Conservation (phyloP, 176 grass and related monocot species). For the Aegilops umbellulata region DNA sequence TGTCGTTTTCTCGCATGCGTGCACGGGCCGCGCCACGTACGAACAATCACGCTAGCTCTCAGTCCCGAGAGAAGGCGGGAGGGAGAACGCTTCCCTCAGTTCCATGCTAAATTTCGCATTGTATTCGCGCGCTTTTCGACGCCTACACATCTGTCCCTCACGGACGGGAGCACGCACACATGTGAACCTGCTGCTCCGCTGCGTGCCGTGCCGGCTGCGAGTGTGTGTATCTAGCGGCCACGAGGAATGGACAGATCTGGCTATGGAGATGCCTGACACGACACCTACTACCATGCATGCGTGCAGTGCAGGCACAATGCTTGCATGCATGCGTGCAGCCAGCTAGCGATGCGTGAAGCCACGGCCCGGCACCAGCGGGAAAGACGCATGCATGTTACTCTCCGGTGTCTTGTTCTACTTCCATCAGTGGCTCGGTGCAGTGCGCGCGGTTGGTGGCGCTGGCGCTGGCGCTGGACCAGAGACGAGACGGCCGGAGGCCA, state of each 20-base stretch:
- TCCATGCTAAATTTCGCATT: neutral
- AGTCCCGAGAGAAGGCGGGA: too few relatives aligned
- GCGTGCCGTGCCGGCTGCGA: neutral
- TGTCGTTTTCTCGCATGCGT: neutral
- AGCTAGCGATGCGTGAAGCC: neutral
- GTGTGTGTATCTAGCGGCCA: neutral
- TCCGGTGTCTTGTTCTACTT: neutral
- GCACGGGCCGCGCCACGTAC: neutral
- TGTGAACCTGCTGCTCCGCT: neutral
- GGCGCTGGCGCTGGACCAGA: neutral
- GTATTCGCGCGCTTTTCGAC: neutral
- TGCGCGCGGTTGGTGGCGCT: neutral
- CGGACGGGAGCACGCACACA: neutral
- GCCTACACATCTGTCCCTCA: neutral
- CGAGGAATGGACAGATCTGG: neutral
- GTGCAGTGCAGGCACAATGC: neutral
- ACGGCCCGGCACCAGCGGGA: neutral
- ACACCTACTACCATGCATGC: slow-evolving; percentile 8
- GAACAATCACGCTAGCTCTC: neutral
- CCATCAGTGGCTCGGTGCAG: neutral
- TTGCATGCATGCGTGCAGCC: neutral
- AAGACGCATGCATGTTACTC: neutral
- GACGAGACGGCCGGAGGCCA: neutral
- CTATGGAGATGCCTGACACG: slow-evolving; percentile 13
- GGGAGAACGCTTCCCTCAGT: neutral